Percentiles rank a stretch among this genome's conserved stretches.
These are phyloP conservation scores for Paecilomyces dactylethromorphus DNA, from an alignment of 2,329 filamentous ascomycete genomes.

Conservation along the genomic window DNA sequence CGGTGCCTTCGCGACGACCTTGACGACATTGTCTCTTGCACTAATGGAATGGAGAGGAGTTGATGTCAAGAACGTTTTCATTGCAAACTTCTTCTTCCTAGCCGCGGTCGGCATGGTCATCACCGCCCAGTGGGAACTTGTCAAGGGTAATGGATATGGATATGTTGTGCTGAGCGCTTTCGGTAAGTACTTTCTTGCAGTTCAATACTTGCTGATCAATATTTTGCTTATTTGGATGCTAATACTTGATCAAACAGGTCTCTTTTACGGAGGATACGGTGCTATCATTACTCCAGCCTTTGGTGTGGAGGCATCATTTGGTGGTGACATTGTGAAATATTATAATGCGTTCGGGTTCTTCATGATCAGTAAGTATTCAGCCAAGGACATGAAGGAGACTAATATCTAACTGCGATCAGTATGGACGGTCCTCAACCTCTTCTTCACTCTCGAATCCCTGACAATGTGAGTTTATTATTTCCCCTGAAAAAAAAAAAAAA, in stretches of 20 bases:
- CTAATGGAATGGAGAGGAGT: constrained; percentile 52
- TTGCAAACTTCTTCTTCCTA: constrained; percentile 51
- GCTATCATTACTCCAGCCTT: constrained; percentile 43
- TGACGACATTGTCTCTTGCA: constrained; percentile 48
- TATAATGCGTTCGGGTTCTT: constrained; percentile 48
- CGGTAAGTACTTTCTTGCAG: constrained; percentile 23
- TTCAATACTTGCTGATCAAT: not conserved
- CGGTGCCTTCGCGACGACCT: constrained; percentile 49
- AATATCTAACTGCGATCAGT: constrained; percentile 11
- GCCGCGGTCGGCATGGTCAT: constrained; percentile 48
- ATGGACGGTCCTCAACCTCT: constrained; percentile 43
- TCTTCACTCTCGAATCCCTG: constrained; percentile 41
- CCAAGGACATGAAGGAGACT: not conserved
- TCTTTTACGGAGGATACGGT: constrained; percentile 47
- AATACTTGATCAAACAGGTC: constrained; percentile 17
- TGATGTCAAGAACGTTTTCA: constrained; percentile 44
- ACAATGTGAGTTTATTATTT: constrained; percentile 19
- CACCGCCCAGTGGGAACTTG: constrained; percentile 51
- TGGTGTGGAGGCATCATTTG: constrained; percentile 40
- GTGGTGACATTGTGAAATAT: constrained; percentile 34
- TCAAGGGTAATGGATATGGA: constrained; percentile 46
- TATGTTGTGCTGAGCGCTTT: constrained; percentile 52
- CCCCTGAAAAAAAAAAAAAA: no score
- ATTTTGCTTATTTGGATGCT: not conserved
- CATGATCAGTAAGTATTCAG: constrained; percentile 22